Evolutionary conservation across 148 eudicot genomes (phyloP), one percentile per base, ranked within the genome.

Genomic region (Diospyros kaki): DNA sequence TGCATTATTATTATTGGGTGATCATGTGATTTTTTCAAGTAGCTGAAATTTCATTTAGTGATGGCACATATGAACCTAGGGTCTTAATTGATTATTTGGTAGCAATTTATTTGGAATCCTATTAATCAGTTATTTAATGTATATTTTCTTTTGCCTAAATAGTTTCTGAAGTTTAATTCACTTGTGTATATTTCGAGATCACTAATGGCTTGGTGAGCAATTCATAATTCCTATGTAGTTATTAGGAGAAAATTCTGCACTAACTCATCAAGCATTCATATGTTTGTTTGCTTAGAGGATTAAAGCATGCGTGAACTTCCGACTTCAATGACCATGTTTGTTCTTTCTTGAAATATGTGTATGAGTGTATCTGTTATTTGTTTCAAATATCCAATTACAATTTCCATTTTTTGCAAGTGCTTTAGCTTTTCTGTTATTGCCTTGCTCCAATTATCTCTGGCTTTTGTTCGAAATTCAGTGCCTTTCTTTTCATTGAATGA

Each of bases 1-100:
- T 62, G 64, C 78, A 83, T 72, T 44, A 7, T 76, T 79, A 50
- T 82, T 79, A 7, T 76, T 79, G 82, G 82, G 80, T 82, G 85
- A 79, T 72, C 77, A 77, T 71, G 68, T 66, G 56, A 2, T 15
- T 17, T 58, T 71, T 64, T 39, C 10, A 12, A 14, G 64, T 75
- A 54, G 62, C 76, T 44, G 65, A 66, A 75, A 79, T 80, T 82
- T 82, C 82, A 79, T 72, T 82, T 52, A 82, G 78, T 48, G 73
- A 63, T 77, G 81, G 17, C 2, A 82, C 75, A 75, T 72, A 14
- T 56, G 59, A n/a, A 56, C 17, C 17, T 56, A 56, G 3, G 1
- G 28, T 28, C 59, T 56, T n/a, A 13, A 13, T 8, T 13, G 5
- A 56, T 2, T 13, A 14, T 14, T 1, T 28, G 28, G 28, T 28